These are phyloP conservation scores for Orbilia ellipsospora DNA, from an alignment of 2,329 filamentous ascomycete genomes.

Conservation along the genomic window DNA sequence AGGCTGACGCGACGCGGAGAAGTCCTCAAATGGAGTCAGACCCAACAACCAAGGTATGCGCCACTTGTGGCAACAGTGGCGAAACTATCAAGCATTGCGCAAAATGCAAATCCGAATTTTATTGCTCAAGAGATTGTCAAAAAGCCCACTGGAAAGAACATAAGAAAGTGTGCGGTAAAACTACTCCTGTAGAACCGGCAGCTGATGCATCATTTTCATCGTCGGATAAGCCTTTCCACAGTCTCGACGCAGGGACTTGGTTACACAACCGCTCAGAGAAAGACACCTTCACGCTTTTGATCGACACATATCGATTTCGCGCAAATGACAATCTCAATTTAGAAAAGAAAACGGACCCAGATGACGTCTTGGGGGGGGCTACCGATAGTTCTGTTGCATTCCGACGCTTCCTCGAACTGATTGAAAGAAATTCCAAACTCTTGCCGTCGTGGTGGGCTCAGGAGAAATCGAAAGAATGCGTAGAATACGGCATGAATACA, in stretches of 20 bases:
- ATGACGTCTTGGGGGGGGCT: slow-evolving; percentile 60
- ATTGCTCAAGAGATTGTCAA: slow-evolving; percentile 69
- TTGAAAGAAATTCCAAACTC: slow-evolving; percentile 59
- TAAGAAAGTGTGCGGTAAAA: slow-evolving; percentile 63
- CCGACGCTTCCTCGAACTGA: slow-evolving; percentile 61
- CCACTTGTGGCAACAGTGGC: neutral
- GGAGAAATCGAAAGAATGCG: slow-evolving; percentile 63
- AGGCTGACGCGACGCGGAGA: too few relatives aligned
- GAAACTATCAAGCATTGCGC: slow-evolving; percentile 63
- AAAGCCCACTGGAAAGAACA: slow-evolving; percentile 67
- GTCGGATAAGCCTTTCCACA: slow-evolving; percentile 62
- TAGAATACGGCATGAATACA: slow-evolving; percentile 60
- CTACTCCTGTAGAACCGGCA: slow-evolving; percentile 1
- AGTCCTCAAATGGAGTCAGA: too few relatives aligned
- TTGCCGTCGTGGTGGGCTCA: slow-evolving; percentile 66
- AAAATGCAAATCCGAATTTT: slow-evolving; percentile 65
- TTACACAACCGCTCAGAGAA: slow-evolving; percentile 64
- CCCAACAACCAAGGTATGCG: slow-evolving; percentile 3
- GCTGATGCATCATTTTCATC: slow-evolving; percentile 58
- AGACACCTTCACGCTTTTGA: slow-evolving; percentile 65
- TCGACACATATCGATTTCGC: slow-evolving; percentile 67
- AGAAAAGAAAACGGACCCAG: slow-evolving; percentile 56
- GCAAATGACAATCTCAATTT: slow-evolving; percentile 62
- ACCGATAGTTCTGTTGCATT: slow-evolving; percentile 61
- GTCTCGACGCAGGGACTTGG: slow-evolving; percentile 63